Evolutionary conservation across 345 rosid genomes (phyloP), one percentile per base, ranked within the genome.

Genomic region (Dimocarpus longan): DNA sequence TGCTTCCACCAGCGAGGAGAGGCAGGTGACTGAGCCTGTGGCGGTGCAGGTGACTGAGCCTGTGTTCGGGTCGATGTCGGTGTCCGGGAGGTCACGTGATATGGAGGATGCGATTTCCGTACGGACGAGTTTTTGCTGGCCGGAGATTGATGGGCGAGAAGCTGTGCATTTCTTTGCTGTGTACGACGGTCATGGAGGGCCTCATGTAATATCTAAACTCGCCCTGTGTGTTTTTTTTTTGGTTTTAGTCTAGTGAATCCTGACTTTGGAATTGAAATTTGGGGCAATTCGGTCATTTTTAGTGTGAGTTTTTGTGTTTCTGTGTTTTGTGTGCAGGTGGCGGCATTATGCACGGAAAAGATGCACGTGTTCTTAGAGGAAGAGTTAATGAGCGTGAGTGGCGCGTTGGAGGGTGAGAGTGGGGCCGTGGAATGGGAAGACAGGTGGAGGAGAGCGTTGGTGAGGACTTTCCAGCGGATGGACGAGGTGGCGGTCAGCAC

Each of bases 131-230:
- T 79, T 93, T 0, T 87, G 92, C 83, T 18, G 18, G 75, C 91
- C 93, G 75, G 90, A 80, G 63, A 10, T 91, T 32, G 85, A 79
- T 84, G 67, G 48, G 28, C 70, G 80, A 13, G 75, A 71, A 60
- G 90, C 98, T 37, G 85, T 90, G 78, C 97, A 95, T 85, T 91
- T 85, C 90, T 91, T 93, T 76, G 95, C 84, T 52, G 93, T 95
- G 11, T 95, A 82, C 81, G 98, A 95, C 76, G 98, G 98, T 11
- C 97, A 93, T 26, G 97, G 97, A 28, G 97, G 97, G 52, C 18
- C 91, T 83, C 91, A 91, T 77, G 88, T 87, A 80, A 70, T 69
- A 12, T 22, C 46, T 7, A 6, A 7, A 56, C 10, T 37, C 16
- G 15, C 16, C 42, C 28, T 28, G 8, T n/a, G 22, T 66, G 9